Percentiles rank a stretch among this genome's conserved stretches.
Conservation (phyloP, 1,139 yeast species). For the Debaryomyces coudertii region DNA sequence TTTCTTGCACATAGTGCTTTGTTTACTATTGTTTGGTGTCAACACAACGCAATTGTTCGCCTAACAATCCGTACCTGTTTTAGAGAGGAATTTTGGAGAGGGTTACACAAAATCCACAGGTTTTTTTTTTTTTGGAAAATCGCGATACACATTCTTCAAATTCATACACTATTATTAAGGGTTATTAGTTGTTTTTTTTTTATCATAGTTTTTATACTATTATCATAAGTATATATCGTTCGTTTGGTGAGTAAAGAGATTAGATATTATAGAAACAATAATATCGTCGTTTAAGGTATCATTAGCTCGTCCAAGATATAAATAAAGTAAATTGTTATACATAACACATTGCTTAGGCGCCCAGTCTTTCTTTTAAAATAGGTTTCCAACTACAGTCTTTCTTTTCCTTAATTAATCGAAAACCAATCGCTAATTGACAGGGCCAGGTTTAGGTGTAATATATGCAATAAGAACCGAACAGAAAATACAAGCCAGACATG, state of each 20-base stretch:
- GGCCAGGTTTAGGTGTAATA: neutral
- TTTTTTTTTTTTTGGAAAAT: conserved; percentile 4
- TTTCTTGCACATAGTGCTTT: neutral
- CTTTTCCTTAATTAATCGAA: conserved; percentile 8
- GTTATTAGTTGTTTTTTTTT: conserved; percentile 7
- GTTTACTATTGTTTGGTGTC: conserved; percentile 6
- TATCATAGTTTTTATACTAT: conserved; percentile 4
- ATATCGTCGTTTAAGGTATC: neutral
- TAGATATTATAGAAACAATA: neutral
- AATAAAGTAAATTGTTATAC: neutral
- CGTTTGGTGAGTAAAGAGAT: conserved; percentile 4
- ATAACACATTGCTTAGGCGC: conserved; percentile 8
- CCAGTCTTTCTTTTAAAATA: conserved; percentile 3
- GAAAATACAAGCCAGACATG: neutral
- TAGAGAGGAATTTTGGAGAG: conserved; percentile 3
- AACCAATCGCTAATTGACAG: conserved; percentile 3
- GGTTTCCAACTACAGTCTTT: conserved; percentile 16
- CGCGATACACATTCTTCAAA: conserved; percentile 8
- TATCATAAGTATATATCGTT: neutral
- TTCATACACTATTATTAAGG: neutral
- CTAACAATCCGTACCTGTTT: conserved; percentile 5
- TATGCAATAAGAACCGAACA: neutral
- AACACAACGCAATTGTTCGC: neutral
- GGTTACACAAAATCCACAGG: conserved; percentile 3
- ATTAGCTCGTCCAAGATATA: neutral